Evolutionary conservation across 352 stramenopile genomes (phyloP).

Genomic region (Peronosclerospora sorghi): DNA sequence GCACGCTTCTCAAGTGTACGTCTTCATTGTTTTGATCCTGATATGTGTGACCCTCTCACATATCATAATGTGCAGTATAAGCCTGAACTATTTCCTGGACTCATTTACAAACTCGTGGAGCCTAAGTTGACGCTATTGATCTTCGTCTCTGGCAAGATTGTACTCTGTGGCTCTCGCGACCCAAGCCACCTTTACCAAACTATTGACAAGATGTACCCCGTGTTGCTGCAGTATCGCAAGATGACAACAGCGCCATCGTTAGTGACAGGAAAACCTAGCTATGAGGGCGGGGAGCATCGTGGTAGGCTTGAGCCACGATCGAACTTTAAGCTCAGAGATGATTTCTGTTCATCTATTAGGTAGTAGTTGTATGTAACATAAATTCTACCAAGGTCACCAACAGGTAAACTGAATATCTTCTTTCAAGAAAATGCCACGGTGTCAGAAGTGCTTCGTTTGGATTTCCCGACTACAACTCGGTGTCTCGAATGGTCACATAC

Average conservation of each 20-base stretch:
- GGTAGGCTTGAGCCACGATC: slow-evolving; percentile 45
- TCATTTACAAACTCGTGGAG: slow-evolving; percentile 97
- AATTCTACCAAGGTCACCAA: slow-evolving; percentile 4
- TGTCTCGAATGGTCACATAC: too few relatives aligned
- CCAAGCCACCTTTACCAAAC: slow-evolving; percentile 44
- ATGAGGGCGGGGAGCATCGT: slow-evolving; percentile 53
- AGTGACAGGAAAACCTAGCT: slow-evolving; percentile 54
- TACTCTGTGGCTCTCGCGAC: slow-evolving; percentile 93
- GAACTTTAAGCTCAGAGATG: too few relatives aligned
- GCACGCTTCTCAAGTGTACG: slow-evolving; percentile 89
- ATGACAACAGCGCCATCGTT: slow-evolving; percentile 65
- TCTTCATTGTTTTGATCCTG: slow-evolving; percentile 5
- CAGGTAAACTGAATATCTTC: background rate
- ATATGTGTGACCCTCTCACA: slow-evolving; percentile 15
- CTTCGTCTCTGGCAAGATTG: slow-evolving; percentile 98
- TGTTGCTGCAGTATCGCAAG: slow-evolving; percentile 57
- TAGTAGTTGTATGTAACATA: slow-evolving; percentile 19
- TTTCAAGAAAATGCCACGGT: background rate
- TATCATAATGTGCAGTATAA: slow-evolving; percentile 94
- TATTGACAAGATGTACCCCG: slow-evolving; percentile 62
- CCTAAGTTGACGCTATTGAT: slow-evolving; percentile 97
- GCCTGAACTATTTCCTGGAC: slow-evolving; percentile 97
- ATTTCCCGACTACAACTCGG: too few relatives aligned
- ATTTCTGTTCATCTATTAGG: too few relatives aligned
- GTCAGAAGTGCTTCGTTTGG: too few relatives aligned